These are phyloP conservation scores for Dothideomycetidae sp. DNA, from an alignment of 2,329 filamentous ascomycete species.

Conservation along the genomic window DNA sequence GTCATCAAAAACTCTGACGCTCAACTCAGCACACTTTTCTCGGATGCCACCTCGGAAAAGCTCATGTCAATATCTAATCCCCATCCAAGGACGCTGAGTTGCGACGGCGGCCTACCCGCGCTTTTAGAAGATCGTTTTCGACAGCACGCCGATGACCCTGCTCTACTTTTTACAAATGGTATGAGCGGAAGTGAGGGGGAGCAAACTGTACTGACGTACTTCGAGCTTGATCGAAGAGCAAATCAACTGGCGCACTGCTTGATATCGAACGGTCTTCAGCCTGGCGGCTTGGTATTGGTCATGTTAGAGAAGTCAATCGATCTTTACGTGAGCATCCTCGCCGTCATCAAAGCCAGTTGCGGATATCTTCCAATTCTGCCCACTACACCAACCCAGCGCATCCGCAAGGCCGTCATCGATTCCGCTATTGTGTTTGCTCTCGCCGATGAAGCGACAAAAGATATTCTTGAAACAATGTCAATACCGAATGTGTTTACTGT, in stretches of 20 bases:
- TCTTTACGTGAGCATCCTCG: constrained; percentile 62
- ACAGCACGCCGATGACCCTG: constrained; percentile 38
- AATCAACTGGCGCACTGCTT: constrained; percentile 51
- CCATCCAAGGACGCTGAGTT: constrained; percentile 16
- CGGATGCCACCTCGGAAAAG: constrained; percentile 14
- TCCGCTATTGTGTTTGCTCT: constrained; percentile 40
- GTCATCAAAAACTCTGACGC: constrained; percentile 28
- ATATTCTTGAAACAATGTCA: constrained; percentile 11
- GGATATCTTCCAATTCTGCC: constrained; percentile 70
- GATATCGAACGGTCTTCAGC: constrained; percentile 29
- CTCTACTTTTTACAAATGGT: constrained; percentile 48
- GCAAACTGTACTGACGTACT: constrained; percentile 44
- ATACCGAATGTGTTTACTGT: constrained; percentile 17
- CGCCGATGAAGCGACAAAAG: constrained; percentile 16
- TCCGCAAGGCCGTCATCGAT: constrained; percentile 48
- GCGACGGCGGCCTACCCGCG: constrained; percentile 20
- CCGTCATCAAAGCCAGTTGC: constrained; percentile 57
- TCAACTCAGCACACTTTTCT: constrained; percentile 21
- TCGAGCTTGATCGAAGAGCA: constrained; percentile 46
- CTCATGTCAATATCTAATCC: constrained; percentile 30
- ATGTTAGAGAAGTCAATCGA: constrained; percentile 62
- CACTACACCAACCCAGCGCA: constrained; percentile 49
- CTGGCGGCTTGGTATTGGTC: constrained; percentile 52
- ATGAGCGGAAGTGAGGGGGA: constrained; percentile 25
- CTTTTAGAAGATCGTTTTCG: constrained; percentile 42